Base-by-base conservation (phyloP, 768 basidiomycete genomes). In the Rhizopogon sp. region DNA sequence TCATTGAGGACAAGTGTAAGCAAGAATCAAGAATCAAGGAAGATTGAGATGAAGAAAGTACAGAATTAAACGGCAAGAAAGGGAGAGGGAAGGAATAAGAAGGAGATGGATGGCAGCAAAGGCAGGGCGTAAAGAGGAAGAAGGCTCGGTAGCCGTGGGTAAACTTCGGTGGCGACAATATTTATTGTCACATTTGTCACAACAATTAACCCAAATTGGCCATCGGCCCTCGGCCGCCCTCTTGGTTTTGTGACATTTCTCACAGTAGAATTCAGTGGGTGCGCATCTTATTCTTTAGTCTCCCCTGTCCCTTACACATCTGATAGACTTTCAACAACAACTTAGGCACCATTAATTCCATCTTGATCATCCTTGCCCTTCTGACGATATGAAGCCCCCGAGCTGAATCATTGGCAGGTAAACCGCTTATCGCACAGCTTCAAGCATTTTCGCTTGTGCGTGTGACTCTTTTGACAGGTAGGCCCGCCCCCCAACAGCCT, bases 1-100 rank as follows among this genome's bases (percentile, higher is more conserved):
- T 61, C 76, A 74, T 76, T 40, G 63, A 64, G 55, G 57, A 59
- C 57, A 63, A 64, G 64, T 53, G 61, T 55, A 58, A 55, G 57
- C 22, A 43, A 50, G 40, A 43, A 16, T 50, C 31, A 47, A 56
- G n/a, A 43, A 16, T 52, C 31, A 47, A 56, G n/a, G 49, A 43
- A n/a, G 3, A 59, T 60, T 14, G 10, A 55, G 50, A 39, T 39
- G 33, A 58, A 46, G 59, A 63, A 60, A 63, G 64, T 63, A 67
- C 58, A 69, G 56, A 58, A 64, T 62, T 56, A 66, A 61, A 59
- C 50, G 53, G 58, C 45, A 60, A 62, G 60, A 66, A 67, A 56
- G 57, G 62, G 64, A 61, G 63, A 65, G 65, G 66, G 62, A 64
- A 62, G 63, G 63, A 66, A 67, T 43, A 68, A 66, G 62, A 62